These are phyloP conservation scores for Ambrosiella xylebori DNA, from an alignment of 2,329 filamentous ascomycete genomes.

Conservation along the genomic window DNA sequence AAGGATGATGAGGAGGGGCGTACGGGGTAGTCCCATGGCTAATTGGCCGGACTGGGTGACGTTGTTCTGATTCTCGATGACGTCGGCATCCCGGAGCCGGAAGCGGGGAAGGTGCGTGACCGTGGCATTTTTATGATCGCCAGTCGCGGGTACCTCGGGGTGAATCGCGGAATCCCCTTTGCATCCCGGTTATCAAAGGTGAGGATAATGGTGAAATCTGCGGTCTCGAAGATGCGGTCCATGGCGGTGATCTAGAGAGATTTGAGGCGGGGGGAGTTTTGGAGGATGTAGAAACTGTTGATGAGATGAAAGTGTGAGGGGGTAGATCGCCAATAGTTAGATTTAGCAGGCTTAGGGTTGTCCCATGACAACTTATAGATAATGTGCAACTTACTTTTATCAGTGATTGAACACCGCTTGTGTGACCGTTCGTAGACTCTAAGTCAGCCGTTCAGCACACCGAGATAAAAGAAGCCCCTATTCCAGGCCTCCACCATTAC, in stretches of 20 bases:
- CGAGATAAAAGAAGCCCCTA: conserved; percentile 1
- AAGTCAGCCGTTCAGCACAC: neutral
- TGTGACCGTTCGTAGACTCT: neutral
- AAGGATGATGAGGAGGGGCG: neutral
- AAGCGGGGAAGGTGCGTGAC: neutral
- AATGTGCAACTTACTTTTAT: neutral
- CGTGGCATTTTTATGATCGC: neutral
- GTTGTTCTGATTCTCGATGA: neutral
- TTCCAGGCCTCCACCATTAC: neutral
- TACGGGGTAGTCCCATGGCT: neutral
- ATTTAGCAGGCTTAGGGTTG: neutral
- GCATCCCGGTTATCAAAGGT: neutral
- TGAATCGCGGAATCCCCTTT: neutral
- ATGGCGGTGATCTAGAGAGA: conserved; percentile 1
- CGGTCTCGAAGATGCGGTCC: conserved; percentile 3
- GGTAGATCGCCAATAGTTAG: neutral
- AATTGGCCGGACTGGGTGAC: neutral
- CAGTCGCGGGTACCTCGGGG: neutral
- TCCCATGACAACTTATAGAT: neutral
- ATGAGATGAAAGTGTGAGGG: conserved; percentile 2
- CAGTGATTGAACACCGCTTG: neutral
- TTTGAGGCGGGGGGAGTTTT: neutral
- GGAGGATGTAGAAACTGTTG: conserved; percentile 4
- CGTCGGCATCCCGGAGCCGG: neutral
- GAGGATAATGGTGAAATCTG: conserved; percentile 4